Percentiles rank a stretch among this genome's conserved stretches.
phyloP scores from a whole-genome alignment of 2,329 filamentous ascomycete genomes.

The Teratosphaeria gauchensis region DNA sequence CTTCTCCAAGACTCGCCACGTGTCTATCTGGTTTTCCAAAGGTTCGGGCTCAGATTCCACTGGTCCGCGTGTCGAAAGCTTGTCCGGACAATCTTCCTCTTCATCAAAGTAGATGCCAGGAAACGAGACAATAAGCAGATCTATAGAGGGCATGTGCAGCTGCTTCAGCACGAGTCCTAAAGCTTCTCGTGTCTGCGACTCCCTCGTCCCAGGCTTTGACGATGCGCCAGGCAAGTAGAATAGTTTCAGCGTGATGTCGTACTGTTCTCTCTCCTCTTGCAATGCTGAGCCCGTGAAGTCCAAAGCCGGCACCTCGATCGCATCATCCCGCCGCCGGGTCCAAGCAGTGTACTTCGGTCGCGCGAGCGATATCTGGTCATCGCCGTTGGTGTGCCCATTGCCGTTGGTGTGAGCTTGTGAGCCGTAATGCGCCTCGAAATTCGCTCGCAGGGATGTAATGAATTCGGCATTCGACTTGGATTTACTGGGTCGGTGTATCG shows the following conservation, averaged over 20 bases:
- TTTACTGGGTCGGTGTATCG: slow-evolving; percentile 67
- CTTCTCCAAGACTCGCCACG: slow-evolving; percentile 58
- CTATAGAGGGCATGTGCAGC: slow-evolving; percentile 63
- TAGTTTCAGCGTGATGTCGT: slow-evolving; percentile 91
- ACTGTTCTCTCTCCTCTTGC: slow-evolving; percentile 70
- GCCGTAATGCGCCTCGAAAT: slow-evolving; percentile 45
- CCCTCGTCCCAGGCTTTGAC: slow-evolving; percentile 34
- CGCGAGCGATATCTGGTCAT: slow-evolving; percentile 6
- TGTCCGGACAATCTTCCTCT: slow-evolving; percentile 65
- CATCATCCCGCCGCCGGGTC: slow-evolving; percentile 50
- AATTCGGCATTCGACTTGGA: slow-evolving; percentile 90
- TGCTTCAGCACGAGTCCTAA: slow-evolving; percentile 72
- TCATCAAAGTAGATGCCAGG: slow-evolving; percentile 90
- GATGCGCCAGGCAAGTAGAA: slow-evolving; percentile 67
- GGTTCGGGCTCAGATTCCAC: slow-evolving; percentile 44
- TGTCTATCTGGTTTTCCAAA: slow-evolving; percentile 56
- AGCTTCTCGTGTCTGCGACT: slow-evolving; percentile 65
- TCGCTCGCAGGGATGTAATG: slow-evolving; percentile 75
- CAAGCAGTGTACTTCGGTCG: slow-evolving; percentile 44
- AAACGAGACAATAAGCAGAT: slow-evolving; percentile 87
- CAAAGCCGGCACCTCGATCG: slow-evolving; percentile 56
- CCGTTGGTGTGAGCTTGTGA: not conserved
- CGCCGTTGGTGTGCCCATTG: slow-evolving; percentile 9
- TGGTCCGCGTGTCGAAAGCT: slow-evolving; percentile 33
- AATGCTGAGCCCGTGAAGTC: slow-evolving; percentile 63